Percentiles rank a stretch among this genome's conserved stretches.
phyloP scores from a whole-genome alignment of 352 stramenopile species.

The Aphanomyces euteiches region DNA sequence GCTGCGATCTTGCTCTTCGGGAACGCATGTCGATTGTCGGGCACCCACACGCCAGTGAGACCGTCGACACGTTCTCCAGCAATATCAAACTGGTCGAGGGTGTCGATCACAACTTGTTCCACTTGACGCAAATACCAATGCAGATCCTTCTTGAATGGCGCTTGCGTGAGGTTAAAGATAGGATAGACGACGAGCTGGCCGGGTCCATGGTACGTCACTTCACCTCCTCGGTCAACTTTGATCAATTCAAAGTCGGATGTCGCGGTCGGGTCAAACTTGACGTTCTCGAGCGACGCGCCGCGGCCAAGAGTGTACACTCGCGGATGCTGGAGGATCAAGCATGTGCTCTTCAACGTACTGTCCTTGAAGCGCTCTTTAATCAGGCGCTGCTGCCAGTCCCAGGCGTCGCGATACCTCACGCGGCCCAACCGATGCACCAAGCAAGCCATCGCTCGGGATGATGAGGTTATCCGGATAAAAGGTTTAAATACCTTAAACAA shows the following conservation, averaged over 20 bases:
- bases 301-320: constrained; percentile 88
- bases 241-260: constrained; percentile 83
- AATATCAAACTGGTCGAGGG: constrained; percentile 84
- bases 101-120: constrained; percentile 94
- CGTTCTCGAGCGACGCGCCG: constrained; percentile 51
- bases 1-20: constrained; percentile 94
- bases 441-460: constrained; percentile 33
- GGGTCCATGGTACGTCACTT: constrained; percentile 98
- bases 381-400: constrained; percentile 84
- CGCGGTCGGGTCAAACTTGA: constrained; percentile 70
- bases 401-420: constrained; percentile 82
- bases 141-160: constrained; percentile 91
- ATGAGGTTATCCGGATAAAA: too few species aligned
- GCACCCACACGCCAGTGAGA: constrained; percentile 96
- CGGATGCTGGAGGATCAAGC: constrained; percentile 88
- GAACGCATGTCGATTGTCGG: constrained; percentile 44
- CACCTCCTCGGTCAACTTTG: constrained; percentile 96
- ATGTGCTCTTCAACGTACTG: constrained; percentile 57
- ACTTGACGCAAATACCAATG: constrained; percentile 97
- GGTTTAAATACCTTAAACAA: too few species aligned
- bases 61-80: constrained; percentile 86
- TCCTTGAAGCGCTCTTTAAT: constrained; percentile 85
- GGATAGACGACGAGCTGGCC: constrained; percentile 98
- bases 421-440: constrained; percentile 60
- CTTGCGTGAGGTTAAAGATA: constrained; percentile 89